phyloP scores from a whole-genome alignment of 2,329 filamentous ascomycete genomes.

The Aspergillus fumigatus region DNA sequence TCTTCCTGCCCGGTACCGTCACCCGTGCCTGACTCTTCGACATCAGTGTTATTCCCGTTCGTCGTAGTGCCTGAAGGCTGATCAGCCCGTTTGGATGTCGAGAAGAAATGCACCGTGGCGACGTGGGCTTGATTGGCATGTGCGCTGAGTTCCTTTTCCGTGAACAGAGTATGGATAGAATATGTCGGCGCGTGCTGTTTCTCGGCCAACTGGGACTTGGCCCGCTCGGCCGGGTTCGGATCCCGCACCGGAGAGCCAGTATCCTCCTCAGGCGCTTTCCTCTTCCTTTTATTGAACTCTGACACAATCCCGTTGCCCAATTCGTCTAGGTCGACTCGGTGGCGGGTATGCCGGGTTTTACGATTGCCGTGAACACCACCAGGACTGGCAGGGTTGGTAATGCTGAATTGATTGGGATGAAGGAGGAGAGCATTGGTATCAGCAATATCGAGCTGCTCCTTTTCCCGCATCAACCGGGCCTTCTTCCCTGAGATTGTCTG shows the following conservation, averaged over 20 bases:
- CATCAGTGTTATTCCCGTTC: constrained; percentile 40
- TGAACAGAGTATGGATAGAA: constrained; percentile 61
- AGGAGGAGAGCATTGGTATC: constrained; percentile 63
- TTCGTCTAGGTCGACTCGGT: constrained; percentile 52
- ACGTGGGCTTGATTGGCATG: constrained; percentile 59
- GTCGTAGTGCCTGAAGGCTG: constrained; percentile 35
- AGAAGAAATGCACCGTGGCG: constrained; percentile 55
- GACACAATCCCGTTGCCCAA: constrained; percentile 44
- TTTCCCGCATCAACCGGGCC: constrained; percentile 56
- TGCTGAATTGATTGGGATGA: constrained; percentile 62
- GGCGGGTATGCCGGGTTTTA: constrained; percentile 59
- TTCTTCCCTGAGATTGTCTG: constrained; percentile 55
- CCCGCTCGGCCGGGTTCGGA: constrained; percentile 48
- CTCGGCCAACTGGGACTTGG: constrained; percentile 49
- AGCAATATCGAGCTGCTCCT: constrained; percentile 62
- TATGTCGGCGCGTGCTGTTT: constrained; percentile 57
- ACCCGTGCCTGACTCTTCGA: constrained; percentile 32
- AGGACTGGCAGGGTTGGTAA: constrained; percentile 60
- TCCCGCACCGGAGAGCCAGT: constrained; percentile 54
- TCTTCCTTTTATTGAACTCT: constrained; percentile 54
- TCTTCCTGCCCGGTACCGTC: constrained; percentile 40
- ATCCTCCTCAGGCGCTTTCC: constrained; percentile 56
- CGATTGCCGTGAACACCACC: constrained; percentile 57
- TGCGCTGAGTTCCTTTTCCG: constrained; percentile 61
- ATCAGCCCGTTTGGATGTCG: constrained; percentile 48